phyloP scores from a whole-genome alignment of 2,329 filamentous ascomycete genomes.

The Ploettnerulaceae sp. region DNA sequence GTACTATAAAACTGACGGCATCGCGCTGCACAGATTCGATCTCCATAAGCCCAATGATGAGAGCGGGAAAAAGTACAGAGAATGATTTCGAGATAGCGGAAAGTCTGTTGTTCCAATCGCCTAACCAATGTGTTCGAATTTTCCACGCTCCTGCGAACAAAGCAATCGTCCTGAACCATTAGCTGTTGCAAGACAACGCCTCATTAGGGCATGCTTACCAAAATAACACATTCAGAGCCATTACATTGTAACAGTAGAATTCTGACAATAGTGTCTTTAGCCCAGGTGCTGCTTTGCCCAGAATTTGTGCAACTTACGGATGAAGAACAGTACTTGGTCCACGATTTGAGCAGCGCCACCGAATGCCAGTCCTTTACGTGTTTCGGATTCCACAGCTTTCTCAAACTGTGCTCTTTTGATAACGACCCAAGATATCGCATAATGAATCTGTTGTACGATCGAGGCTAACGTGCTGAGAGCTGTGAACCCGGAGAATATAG shows the following conservation, averaged over 20 bases:
- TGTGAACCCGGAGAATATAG: slow-evolving; percentile 28
- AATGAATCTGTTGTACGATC: slow-evolving; percentile 32
- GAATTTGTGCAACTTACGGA: slow-evolving; percentile 37
- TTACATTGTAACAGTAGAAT: slow-evolving; percentile 47
- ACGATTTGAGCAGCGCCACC: slow-evolving; percentile 39
- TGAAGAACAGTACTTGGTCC: slow-evolving; percentile 44
- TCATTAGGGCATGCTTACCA: slow-evolving; percentile 37
- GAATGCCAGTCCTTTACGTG: slow-evolving; percentile 40
- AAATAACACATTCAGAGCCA: slow-evolving; percentile 42
- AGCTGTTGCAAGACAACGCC: neutral
- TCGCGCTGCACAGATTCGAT: slow-evolving; percentile 30
- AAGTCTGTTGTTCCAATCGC: slow-evolving; percentile 28
- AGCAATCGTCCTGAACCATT: slow-evolving; percentile 37
- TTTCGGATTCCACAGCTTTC: slow-evolving; percentile 34
- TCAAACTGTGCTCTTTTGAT: slow-evolving; percentile 35
- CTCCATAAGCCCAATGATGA: slow-evolving; percentile 36
- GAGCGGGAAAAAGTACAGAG: slow-evolving; percentile 36
- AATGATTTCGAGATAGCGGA: slow-evolving; percentile 34
- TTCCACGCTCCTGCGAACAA: slow-evolving; percentile 37
- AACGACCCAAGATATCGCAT: slow-evolving; percentile 22
- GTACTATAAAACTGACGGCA: slow-evolving; percentile 32
- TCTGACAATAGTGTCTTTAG: slow-evolving; percentile 34
- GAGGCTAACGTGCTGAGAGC: slow-evolving; percentile 29
- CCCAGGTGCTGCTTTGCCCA: neutral
- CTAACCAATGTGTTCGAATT: slow-evolving; percentile 28